These are phyloP conservation scores for Fusarium subtropicale DNA, from an alignment of 2,329 filamentous ascomycete genomes.

Conservation along the genomic window DNA sequence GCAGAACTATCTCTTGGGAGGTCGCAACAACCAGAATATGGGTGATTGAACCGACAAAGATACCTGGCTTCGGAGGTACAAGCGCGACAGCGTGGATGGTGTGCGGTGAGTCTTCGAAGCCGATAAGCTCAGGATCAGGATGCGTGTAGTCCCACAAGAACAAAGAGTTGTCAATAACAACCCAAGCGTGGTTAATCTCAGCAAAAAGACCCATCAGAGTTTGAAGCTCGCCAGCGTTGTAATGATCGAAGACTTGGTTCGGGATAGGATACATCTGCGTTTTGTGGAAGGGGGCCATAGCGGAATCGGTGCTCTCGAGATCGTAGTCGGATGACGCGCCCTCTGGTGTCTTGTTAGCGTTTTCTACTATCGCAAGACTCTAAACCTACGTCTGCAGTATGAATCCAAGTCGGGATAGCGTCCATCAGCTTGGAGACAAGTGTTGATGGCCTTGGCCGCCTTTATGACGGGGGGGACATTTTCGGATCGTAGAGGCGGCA, in stretches of 20 bases:
- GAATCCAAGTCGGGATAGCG: constrained; percentile 90
- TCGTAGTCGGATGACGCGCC: constrained; percentile 95
- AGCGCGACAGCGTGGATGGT: constrained; percentile 93
- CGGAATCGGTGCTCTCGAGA: constrained; percentile 70
- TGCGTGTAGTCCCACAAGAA: constrained; percentile 98
- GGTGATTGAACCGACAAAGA: constrained; percentile 87
- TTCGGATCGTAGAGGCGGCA: constrained; percentile 60
- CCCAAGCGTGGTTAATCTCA: constrained; percentile 94
- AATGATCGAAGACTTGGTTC: constrained; percentile 91
- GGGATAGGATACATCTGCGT: constrained; percentile 89
- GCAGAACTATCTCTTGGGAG: constrained; percentile 81
- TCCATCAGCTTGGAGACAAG: constrained; percentile 78
- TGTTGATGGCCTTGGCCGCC: constrained; percentile 86
- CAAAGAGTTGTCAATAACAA: constrained; percentile 92
- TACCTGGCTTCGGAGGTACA: constrained; percentile 83
- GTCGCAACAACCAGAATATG: constrained; percentile 92
- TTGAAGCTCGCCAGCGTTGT: constrained; percentile 85
- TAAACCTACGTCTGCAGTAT: constrained; percentile 83
- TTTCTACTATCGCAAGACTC: background rate
- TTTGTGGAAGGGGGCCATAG: constrained; percentile 92
- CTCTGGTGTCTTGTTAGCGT: constrained; percentile 65
- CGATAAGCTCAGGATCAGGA: constrained; percentile 89
- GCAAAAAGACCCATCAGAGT: constrained; percentile 97
- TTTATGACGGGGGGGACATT: constrained; percentile 77
- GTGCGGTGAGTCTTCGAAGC: constrained; percentile 89